Evolutionary conservation across 192 early-diverging fungal species (phyloP).

Genomic region (Phlyctochytrium arcticum): DNA sequence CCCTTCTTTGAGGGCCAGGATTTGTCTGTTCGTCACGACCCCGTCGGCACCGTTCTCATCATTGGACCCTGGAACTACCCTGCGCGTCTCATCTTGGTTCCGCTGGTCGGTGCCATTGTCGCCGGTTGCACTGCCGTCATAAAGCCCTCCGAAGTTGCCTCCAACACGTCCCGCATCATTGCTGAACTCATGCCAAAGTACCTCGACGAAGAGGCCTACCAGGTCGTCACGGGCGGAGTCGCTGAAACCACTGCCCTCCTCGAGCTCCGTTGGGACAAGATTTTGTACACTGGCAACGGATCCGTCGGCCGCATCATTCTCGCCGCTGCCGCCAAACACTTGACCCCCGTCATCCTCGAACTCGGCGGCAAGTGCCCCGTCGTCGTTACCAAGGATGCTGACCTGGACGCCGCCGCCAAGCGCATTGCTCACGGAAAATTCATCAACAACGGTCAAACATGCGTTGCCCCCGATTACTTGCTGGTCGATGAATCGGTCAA

Average conservation of each 20-base stretch:
- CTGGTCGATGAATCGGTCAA: conserved; percentile 56
- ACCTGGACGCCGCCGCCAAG: conserved; percentile 61
- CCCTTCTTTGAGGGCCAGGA: conserved; percentile 4
- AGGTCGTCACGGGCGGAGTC: conserved; percentile 73
- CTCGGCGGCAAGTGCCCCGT: conserved; percentile 87
- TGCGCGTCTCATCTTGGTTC: conserved; percentile 64
- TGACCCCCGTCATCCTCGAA: conserved; percentile 85
- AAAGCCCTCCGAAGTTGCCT: conserved; percentile 76
- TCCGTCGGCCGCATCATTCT: conserved; percentile 80
- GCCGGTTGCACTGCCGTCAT: conserved; percentile 73
- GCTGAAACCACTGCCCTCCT: conserved; percentile 71
- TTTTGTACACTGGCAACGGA: conserved; percentile 88
- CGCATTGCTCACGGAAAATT: conserved; percentile 81
- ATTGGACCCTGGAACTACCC: conserved; percentile 69
- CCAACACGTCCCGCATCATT: conserved; percentile 59
- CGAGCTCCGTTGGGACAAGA: conserved; percentile 77
- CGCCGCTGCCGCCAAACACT: conserved; percentile 76
- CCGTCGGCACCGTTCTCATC: conserved; percentile 71
- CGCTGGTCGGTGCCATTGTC: conserved; percentile 80
- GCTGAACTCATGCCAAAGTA: conserved; percentile 66
- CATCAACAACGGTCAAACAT: conserved; percentile 86
- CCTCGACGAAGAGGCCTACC: conserved; percentile 61
- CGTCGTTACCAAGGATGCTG: conserved; percentile 48
- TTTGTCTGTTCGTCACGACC: conserved; percentile 45
- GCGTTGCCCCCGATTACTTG: conserved; percentile 84